A percentile compares a stretch with the other conserved stretches of the same genome.
phyloP scores from a whole-genome alignment of 1,284 basidiomycete genomes.

The Ustilago hordei region DNA sequence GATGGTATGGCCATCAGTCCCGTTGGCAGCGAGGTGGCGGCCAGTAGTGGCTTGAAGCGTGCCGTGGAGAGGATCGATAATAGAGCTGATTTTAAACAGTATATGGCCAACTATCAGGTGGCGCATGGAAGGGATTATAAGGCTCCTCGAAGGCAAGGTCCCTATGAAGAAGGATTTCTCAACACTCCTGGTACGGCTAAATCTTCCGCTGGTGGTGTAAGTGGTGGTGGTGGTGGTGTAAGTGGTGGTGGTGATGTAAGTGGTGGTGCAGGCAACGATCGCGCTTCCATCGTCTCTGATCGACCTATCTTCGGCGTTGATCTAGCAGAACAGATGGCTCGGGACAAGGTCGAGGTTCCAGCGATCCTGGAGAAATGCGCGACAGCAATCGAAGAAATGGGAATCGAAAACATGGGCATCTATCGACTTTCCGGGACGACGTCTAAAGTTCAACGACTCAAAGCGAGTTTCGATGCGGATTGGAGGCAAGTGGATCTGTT shows the following conservation, averaged over 20 bases:
- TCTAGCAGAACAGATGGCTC: slow-evolving; percentile 87
- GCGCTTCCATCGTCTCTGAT: slow-evolving; percentile 65
- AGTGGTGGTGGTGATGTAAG: neutral
- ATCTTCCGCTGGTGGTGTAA: neutral
- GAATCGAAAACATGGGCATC: slow-evolving; percentile 86
- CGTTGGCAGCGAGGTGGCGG: slow-evolving; percentile 69
- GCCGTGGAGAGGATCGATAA: slow-evolving; percentile 93
- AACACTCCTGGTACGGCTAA: slow-evolving; percentile 18
- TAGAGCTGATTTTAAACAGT: slow-evolving; percentile 91
- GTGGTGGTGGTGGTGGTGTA: neutral
- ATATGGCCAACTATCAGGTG: slow-evolving; percentile 94
- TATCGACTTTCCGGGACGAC: slow-evolving; percentile 93
- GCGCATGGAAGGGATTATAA: slow-evolving; percentile 77
- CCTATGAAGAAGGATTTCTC: slow-evolving; percentile 70
- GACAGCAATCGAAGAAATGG: slow-evolving; percentile 81
- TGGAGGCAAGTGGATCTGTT: slow-evolving; percentile 64
- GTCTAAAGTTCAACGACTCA: slow-evolving; percentile 85
- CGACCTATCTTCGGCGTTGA: slow-evolving; percentile 82
- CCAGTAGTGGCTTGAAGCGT: slow-evolving; percentile 78
- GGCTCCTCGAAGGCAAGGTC: slow-evolving; percentile 69
- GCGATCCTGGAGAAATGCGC: slow-evolving; percentile 89
- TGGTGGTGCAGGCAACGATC: neutral
- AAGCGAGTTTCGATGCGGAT: slow-evolving; percentile 80
- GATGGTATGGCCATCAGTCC: slow-evolving; percentile 88
- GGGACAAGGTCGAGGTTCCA: slow-evolving; percentile 91